Evolutionary conservation across 2,329 filamentous ascomycete species (phyloP).

Genomic region (Paecilomyces variotii): DNA sequence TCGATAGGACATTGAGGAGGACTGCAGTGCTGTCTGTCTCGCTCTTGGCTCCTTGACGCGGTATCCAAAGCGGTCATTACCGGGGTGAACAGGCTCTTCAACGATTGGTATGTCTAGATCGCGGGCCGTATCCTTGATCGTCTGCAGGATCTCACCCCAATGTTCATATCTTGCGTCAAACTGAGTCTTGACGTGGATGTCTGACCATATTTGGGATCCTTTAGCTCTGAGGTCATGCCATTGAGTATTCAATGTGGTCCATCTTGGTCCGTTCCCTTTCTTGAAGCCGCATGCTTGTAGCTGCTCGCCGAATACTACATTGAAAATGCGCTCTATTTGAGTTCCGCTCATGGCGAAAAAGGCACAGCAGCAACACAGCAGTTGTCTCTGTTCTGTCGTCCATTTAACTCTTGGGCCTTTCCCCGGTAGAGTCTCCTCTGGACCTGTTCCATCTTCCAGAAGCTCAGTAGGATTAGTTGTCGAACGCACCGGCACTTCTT

Average conservation of each 20-base stretch:
- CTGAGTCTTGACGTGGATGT: background rate
- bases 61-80: constrained; percentile 3
- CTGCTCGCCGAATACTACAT: background rate
- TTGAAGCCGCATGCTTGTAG: background rate
- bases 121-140: background rate
- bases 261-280: background rate
- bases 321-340: background rate
- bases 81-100: constrained; percentile 8
- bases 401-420: background rate
- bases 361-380: background rate
- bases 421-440: background rate
- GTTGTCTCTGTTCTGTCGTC: background rate
- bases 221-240: background rate
- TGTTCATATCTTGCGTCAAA: background rate
- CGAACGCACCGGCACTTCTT: background rate
- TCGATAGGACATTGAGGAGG: too few species aligned
- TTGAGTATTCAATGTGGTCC: background rate
- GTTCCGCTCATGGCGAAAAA: background rate
- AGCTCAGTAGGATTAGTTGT: background rate
- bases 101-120: background rate
- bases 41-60: background rate
- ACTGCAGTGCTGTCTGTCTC: too few species aligned
- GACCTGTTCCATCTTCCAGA: background rate
- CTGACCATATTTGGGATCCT: background rate
- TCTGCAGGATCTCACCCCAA: constrained; percentile 2